phyloP scores from a whole-genome alignment of 2,329 filamentous ascomycete species.

The Penicillium sp. region DNA sequence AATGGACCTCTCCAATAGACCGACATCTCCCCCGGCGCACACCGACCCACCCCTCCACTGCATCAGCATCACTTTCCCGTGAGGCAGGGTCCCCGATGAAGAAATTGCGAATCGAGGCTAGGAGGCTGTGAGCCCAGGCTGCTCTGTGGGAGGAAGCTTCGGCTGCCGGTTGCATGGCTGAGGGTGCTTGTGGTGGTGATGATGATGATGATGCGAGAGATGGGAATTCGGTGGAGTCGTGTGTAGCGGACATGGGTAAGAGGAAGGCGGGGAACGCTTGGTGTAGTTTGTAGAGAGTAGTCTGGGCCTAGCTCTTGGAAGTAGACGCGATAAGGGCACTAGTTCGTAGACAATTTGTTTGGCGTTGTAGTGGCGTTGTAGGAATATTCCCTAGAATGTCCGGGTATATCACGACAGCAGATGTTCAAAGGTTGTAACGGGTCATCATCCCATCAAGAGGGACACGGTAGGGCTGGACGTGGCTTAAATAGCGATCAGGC shows the following conservation, averaged over 20 bases:
- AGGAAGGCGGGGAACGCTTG: background rate
- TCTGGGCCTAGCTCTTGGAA: too few species aligned
- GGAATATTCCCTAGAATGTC: too few species aligned
- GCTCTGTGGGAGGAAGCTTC: background rate
- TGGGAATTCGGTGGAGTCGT: background rate
- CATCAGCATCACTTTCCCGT: conserved; percentile 20
- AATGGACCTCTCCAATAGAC: conserved; percentile 23
- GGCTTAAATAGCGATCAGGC: background rate
- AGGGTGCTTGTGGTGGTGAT: background rate
- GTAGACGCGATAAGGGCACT: too few species aligned
- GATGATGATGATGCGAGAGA: background rate
- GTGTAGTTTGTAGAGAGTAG: background rate
- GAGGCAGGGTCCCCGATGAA: conserved; percentile 5
- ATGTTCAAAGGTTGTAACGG: background rate
- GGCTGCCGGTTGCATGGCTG: background rate
- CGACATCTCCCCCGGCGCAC: conserved; percentile 22
- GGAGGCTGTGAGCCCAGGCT: conserved; percentile 15
- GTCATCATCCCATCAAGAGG: background rate
- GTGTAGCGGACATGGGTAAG: background rate
- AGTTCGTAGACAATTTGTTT: too few species aligned
- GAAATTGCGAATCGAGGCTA: conserved; percentile 15
- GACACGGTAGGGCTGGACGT: background rate
- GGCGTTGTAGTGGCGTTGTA: background rate
- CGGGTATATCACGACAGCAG: background rate
- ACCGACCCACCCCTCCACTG: conserved; percentile 25